phyloP scores from a whole-genome alignment of 176 grass and related monocot species.

The Triticum turgidum region DNA sequence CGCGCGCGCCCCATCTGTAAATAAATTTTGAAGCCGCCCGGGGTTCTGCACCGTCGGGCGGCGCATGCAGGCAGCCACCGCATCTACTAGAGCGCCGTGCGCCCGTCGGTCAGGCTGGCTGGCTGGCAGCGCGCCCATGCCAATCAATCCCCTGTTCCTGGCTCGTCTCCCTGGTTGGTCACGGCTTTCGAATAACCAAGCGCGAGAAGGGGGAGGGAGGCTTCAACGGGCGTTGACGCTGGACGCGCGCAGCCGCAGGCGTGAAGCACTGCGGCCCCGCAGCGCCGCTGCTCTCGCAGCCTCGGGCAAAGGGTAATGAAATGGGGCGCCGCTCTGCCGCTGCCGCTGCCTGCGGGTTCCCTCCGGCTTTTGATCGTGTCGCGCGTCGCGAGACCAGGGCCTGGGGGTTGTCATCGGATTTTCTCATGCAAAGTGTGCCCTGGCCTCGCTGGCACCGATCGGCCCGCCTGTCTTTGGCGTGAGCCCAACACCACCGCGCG shows the following conservation, averaged over 20 bases:
- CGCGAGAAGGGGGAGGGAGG: neutral
- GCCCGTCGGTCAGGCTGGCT: neutral
- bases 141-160: neutral
- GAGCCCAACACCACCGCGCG: no score
- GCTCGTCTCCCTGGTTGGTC: neutral
- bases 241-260: neutral
- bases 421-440: no score
- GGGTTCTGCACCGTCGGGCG: neutral
- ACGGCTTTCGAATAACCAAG: neutral
- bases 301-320: neutral
- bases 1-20: neutral
- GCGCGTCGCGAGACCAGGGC: neutral
- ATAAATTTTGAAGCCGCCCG: neutral
- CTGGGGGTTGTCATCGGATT: neutral
- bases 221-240: neutral
- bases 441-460: no score
- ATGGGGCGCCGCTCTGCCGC: neutral
- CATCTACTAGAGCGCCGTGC: constrained; percentile 24
- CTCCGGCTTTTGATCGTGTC: neutral
- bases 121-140: neutral
- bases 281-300: neutral
- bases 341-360: neutral
- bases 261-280: neutral
- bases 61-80: neutral
- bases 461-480: no score